A percentile compares a stretch with the other conserved stretches of the same genome.
These are phyloP conservation scores for Mortierella claussenii DNA, from an alignment of 192 early-diverging fungal genomes.

Conservation along the genomic window DNA sequence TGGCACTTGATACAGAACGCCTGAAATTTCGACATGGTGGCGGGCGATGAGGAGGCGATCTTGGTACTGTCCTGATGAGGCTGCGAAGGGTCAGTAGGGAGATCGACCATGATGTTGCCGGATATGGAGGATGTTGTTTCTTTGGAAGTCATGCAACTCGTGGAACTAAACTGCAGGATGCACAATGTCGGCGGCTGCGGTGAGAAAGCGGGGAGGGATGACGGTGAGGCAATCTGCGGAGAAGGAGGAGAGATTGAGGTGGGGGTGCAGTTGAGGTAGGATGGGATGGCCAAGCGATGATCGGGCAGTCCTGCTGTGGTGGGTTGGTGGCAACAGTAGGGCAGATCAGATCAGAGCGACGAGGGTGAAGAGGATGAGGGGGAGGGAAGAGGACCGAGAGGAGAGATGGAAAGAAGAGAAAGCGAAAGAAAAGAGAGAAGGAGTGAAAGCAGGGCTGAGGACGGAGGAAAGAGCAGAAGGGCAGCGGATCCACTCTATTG, in stretches of 20 bases:
- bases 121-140: constrained; percentile 5
- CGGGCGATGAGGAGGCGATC: background rate
- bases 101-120: constrained; percentile 19
- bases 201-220: background rate
- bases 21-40: constrained; percentile 19
- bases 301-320: no score
- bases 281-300: no score
- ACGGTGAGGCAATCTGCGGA: background rate
- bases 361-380: constrained; percentile 7
- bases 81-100: background rate
- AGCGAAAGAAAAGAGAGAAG: constrained; percentile 3
- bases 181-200: no score
- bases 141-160: background rate
- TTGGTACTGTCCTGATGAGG: no score
- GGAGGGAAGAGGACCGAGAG: background rate
- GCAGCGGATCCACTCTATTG: background rate
- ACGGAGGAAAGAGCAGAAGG: no score
- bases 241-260: background rate
- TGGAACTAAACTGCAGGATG: no score
- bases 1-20: constrained; percentile 16
- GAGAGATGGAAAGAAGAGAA: background rate
- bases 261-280: no score
- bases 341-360: background rate
- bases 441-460: background rate
- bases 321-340: background rate